These are phyloP conservation scores for Chondrostereum purpureum DNA, from an alignment of 1,284 basidiomycete genomes.

Conservation along the genomic window DNA sequence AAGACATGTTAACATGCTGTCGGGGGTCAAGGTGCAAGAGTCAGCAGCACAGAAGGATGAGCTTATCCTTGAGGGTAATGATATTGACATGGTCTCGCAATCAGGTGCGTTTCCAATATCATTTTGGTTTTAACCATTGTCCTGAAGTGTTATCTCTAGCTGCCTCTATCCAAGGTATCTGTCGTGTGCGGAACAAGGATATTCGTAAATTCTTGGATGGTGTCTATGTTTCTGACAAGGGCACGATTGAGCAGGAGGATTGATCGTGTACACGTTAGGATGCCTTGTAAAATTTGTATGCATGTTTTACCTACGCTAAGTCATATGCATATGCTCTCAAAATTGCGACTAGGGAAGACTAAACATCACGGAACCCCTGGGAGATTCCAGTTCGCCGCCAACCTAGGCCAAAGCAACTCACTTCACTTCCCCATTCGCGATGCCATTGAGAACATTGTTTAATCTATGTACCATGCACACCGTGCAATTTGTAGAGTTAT, in stretches of 20 bases:
- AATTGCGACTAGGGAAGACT: no score
- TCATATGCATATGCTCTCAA: conserved; percentile 5
- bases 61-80: conserved; percentile 88
- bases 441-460: no score
- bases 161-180: conserved; percentile 91
- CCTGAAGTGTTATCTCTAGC: conserved; percentile 37
- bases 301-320: conserved; percentile 17
- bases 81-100: conserved; percentile 93
- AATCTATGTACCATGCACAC: no score
- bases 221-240: conserved; percentile 90
- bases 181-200: conserved; percentile 97
- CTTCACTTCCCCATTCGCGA: no score
- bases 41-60: conserved; percentile 97
- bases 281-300: conserved; percentile 16
- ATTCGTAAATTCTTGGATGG: conserved; percentile 92
- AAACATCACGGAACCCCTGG: no score
- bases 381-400: no score
- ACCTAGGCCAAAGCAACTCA: no score
- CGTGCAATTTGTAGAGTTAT: no score
- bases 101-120: conserved; percentile 52
- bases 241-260: conserved; percentile 48
- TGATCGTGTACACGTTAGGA: conserved; percentile 18
- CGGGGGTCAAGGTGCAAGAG: conserved; percentile 83
- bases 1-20: conserved; percentile 88
- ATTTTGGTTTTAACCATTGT: conserved; percentile 8